Evolutionary conservation across 1,284 basidiomycete genomes (phyloP).

Genomic region (Papiliotrema nemorosa): DNA sequence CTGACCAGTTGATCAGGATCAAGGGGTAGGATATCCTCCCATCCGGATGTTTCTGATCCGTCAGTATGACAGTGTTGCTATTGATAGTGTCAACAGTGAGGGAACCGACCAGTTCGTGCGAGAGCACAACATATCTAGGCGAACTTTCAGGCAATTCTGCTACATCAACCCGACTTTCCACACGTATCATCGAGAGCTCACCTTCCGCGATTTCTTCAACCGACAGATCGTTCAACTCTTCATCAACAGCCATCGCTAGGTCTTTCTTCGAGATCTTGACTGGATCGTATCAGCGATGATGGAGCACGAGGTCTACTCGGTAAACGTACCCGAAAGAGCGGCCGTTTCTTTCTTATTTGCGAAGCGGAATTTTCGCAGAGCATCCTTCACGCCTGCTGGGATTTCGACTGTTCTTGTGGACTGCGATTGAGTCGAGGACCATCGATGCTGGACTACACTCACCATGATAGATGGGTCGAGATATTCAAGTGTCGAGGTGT

Average conservation of each 20-base stretch:
- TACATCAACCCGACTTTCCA: neutral
- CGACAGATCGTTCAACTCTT: slow-evolving; percentile 67
- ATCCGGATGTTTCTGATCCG: slow-evolving; percentile 68
- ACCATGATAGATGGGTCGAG: too few species aligned
- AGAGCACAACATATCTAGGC: slow-evolving; percentile 80
- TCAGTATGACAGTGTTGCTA: neutral
- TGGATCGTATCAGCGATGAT: slow-evolving; percentile 7
- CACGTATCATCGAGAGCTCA: slow-evolving; percentile 33
- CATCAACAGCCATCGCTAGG: slow-evolving; percentile 74
- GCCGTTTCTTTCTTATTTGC: slow-evolving; percentile 63
- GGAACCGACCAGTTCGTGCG: slow-evolving; percentile 63
- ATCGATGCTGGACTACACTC: too few species aligned
- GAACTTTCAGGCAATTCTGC: slow-evolving; percentile 85
- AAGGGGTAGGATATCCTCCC: slow-evolving; percentile 81
- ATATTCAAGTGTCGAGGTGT: too few species aligned
- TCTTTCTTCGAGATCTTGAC: slow-evolving; percentile 82
- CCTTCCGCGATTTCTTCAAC: slow-evolving; percentile 83
- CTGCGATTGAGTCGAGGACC: neutral
- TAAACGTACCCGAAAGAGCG: slow-evolving; percentile 57
- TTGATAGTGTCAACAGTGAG: neutral
- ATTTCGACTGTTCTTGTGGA: slow-evolving; percentile 68
- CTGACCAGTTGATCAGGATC: slow-evolving; percentile 76
- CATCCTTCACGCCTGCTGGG: slow-evolving; percentile 67
- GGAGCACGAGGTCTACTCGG: neutral
- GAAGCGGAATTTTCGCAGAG: slow-evolving; percentile 79